These are phyloP conservation scores for Chalciporus pseudorubinellus DNA, from an alignment of 768 basidiomycete species.

Conservation along the genomic window DNA sequence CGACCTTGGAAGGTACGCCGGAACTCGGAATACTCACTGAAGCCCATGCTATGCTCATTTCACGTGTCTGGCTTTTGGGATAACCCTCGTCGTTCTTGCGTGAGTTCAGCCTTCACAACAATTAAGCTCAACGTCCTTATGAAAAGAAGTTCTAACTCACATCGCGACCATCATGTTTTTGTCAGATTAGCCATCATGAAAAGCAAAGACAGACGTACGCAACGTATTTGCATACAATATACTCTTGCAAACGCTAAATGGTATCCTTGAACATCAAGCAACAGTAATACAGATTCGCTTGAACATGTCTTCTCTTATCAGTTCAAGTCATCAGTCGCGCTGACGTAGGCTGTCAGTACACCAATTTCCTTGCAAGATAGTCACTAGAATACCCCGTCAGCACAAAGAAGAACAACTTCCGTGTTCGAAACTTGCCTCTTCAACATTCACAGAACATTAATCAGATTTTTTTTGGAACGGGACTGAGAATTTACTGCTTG, in stretches of 20 bases:
- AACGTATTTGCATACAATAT: conserved; percentile 6
- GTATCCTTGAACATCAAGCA: conserved; percentile 2
- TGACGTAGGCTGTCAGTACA: too few species aligned
- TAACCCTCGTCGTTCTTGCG: background rate
- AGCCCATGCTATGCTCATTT: background rate
- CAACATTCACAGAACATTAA: background rate
- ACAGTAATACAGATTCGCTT: background rate
- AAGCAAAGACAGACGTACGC: background rate
- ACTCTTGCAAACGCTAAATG: conserved; percentile 9
- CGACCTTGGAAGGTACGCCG: too few species aligned
- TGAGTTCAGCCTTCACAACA: conserved; percentile 4
- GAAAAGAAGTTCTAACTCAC: background rate
- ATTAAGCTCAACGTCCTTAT: background rate
- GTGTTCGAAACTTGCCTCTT: conserved; percentile 9
- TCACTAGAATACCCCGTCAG: conserved; percentile 17
- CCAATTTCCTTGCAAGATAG: too few species aligned
- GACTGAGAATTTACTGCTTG: background rate
- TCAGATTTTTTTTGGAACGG: background rate
- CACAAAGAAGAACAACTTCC: conserved; percentile 11
- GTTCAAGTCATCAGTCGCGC: conserved; percentile 1
- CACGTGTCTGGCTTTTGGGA: background rate
- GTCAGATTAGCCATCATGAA: conserved; percentile 1
- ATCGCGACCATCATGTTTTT: conserved; percentile 6
- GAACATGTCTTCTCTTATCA: conserved; percentile 2
- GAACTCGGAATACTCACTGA: background rate